Base-by-base conservation (phyloP, 1,284 basidiomycete genomes). In the Ceratobasidium sp. region DNA sequence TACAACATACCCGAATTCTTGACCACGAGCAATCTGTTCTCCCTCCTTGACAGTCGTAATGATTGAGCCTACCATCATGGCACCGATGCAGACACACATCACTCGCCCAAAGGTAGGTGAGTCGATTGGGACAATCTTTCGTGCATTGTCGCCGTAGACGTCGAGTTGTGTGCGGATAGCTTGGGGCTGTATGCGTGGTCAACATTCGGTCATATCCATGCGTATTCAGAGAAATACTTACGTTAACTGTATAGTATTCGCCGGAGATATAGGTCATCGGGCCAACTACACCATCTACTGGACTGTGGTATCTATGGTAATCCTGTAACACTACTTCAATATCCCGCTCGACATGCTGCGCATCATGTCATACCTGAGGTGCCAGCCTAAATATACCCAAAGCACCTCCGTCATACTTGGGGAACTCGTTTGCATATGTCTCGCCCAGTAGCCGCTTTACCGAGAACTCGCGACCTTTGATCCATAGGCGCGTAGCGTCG, bases 231-330 rank as follows among this genome's bases (percentile, higher is more conserved):
- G 61, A 53, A 10, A 42, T 3, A 87, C 92, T 80, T 81, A 94
- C 92, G 80, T 97, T 97, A 80, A 97, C 96, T 0, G 96, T 97
- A 84, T 97, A 97, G 84, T 97, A 97, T 83, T 97, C 94, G 20
- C 96, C 95, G 2, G 91, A 81, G 80, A 97, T 94, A 81, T 93
- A 89, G 1, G 91, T 92, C 91, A 96, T 95, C 61, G 88, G 89
- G 23, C 95, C 96, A 49, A 97, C 90, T 33, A 84, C 90, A 0
- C 96, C 97, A 81, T 96, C 93, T 23, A 97, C 95, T 0, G 97
- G 96, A 0, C 92, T 93, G 84, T 99, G 97, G 89, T 97, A 99
- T 0, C 97, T 93, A 85, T 99, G 97, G 83, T 99, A 99, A 84
- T 98, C 97, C 84, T 84, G 58, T 66, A 49, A 20, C 23, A 18